These are phyloP conservation scores for Euryodendron excelsum DNA, from an alignment of 148 eudicot species.

Conservation along the genomic window DNA sequence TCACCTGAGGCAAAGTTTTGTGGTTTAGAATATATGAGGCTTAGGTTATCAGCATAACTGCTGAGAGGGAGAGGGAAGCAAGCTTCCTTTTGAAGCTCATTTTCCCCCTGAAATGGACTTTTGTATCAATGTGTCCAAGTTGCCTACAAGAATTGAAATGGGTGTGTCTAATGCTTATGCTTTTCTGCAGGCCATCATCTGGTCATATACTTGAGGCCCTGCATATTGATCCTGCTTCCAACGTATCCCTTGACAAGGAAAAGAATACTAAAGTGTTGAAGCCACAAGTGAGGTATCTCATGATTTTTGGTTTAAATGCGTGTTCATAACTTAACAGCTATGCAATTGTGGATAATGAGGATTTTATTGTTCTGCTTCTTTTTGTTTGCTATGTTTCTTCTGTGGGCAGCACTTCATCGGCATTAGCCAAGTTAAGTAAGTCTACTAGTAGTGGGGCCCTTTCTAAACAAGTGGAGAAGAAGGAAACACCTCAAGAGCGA, in stretches of 20 bases:
- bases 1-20: constrained; percentile 54
- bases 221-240: constrained; percentile 96
- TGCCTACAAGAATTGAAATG: constrained; percentile 14
- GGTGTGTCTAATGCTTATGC: constrained; percentile 33
- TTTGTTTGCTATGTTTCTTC: constrained; percentile 5
- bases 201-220: constrained; percentile 92
- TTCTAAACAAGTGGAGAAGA: constrained; percentile 53
- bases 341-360: not conserved
- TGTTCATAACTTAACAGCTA: not conserved
- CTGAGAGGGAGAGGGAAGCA: constrained; percentile 48
- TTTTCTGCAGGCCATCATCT: constrained; percentile 80
- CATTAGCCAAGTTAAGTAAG: constrained; percentile 50
- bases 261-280: constrained; percentile 59
- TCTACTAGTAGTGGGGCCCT: constrained; percentile 35
- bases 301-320: not conserved
- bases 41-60: constrained; percentile 45
- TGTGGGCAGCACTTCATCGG: constrained; percentile 46
- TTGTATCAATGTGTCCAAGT: constrained; percentile 31
- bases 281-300: constrained; percentile 56
- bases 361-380: constrained; percentile 1
- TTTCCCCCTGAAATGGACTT: constrained; percentile 38
- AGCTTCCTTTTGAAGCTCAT: constrained; percentile 51
- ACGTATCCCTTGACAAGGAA: constrained; percentile 80
- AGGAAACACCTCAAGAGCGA: constrained; percentile 69
- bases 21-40: constrained; percentile 44